These are phyloP conservation scores for Aspergillus novoparasiticus DNA, from an alignment of 2,329 filamentous ascomycete genomes.

Conservation along the genomic window DNA sequence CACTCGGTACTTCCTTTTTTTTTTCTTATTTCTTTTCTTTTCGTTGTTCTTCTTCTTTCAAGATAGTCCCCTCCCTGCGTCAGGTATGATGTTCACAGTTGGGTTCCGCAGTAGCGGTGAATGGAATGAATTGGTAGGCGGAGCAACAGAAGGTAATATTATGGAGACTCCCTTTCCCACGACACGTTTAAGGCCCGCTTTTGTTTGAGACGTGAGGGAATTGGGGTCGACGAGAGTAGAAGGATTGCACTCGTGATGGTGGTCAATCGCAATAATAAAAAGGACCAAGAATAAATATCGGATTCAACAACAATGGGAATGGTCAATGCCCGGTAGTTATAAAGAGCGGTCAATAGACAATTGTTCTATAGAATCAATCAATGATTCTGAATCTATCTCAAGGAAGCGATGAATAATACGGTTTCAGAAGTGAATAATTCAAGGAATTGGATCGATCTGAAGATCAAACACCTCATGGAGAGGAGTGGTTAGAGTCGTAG, in stretches of 20 bases:
- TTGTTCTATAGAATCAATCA: slow-evolving; percentile 1
- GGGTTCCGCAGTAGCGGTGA: slow-evolving; percentile 8
- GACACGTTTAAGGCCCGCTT: slow-evolving; percentile 4
- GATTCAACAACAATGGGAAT: not conserved
- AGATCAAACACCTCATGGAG: not conserved
- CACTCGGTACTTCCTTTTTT: not conserved
- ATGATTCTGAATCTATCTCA: not conserved
- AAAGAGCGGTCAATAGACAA: slow-evolving; percentile 4
- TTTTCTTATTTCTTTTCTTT: not conserved
- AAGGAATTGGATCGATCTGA: not conserved
- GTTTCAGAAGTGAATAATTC: not conserved
- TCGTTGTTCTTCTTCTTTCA: not conserved
- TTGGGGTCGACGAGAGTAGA: not conserved
- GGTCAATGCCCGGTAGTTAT: not conserved
- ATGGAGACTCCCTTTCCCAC: slow-evolving; percentile 4
- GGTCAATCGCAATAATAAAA: not conserved
- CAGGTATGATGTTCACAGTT: slow-evolving; percentile 1
- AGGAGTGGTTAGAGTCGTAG: not conserved
- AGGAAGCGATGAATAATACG: not conserved
- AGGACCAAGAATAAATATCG: not conserved
- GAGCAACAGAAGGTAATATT: slow-evolving; percentile 9
- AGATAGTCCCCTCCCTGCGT: not conserved
- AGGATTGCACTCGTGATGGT: not conserved
- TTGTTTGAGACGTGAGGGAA: not conserved
- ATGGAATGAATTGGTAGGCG: slow-evolving; percentile 7